A percentile compares a stretch with the other conserved stretches of the same genome.
Evolutionary conservation across 768 basidiomycete genomes (phyloP).

Genomic region (Suillus fuscotomentosus): DNA sequence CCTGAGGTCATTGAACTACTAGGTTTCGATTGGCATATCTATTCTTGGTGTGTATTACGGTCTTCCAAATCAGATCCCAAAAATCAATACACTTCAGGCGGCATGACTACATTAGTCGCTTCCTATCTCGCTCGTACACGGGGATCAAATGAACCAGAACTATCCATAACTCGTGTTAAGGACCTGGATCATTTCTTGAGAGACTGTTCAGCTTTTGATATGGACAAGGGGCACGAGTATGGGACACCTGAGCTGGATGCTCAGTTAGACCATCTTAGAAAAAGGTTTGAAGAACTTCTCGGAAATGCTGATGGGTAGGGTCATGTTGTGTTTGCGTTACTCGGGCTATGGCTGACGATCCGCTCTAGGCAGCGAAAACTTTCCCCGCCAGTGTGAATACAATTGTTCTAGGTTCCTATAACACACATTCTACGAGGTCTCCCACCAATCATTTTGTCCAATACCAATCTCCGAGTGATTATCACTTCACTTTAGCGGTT

Average conservation of each 20-base stretch:
- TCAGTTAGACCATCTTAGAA: constrained; percentile 14
- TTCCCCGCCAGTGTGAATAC: constrained; percentile 14
- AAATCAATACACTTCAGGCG: constrained; percentile 38
- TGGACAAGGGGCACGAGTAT: constrained; percentile 52
- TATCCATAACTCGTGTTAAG: constrained; percentile 52
- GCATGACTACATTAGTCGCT: constrained; percentile 64
- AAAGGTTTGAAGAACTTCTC: constrained; percentile 28
- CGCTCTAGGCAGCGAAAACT: constrained; percentile 20
- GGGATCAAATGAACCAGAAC: constrained; percentile 69
- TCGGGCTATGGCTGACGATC: neutral
- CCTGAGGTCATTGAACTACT: neutral
- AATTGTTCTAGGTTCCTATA: neutral
- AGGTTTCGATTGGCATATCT: constrained; percentile 39
- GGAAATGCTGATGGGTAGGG: constrained; percentile 25
- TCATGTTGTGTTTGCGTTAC: neutral
- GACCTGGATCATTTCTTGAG: constrained; percentile 69
- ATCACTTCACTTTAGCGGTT: neutral
- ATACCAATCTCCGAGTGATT: neutral
- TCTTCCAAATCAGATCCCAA: neutral
- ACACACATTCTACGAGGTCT: neutral
- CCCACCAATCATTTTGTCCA: neutral
- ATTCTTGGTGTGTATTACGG: constrained; percentile 33
- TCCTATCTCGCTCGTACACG: constrained; percentile 71
- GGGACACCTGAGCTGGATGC: constrained; percentile 5
- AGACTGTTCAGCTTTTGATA: constrained; percentile 52